Evolutionary conservation across 257 asterid genomes (phyloP), one percentile per base, ranked within the genome.

Genomic region (Catharanthus roseus): DNA sequence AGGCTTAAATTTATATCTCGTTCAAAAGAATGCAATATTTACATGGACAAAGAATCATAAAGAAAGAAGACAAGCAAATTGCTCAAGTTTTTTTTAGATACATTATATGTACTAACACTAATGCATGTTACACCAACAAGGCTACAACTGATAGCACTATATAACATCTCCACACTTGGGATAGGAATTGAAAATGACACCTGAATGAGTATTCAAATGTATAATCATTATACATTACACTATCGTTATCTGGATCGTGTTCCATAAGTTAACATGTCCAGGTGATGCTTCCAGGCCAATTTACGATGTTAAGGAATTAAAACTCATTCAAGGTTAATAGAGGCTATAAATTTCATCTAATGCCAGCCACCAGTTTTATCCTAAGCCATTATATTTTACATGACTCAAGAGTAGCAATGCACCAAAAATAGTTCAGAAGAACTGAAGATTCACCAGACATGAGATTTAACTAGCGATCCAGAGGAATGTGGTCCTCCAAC

Each of bases 41-140:
- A 12, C 29, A 53, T 2, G 19, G n/a, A 64, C n/a, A n/a, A 47
- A 72, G 54, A 47, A 53, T 57, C 72, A 73, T 28, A 39, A 15
- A 38, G 34, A 41, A 6, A 38, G 36, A 36, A 26, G n/a, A 65
- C 26, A 31, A 66, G 11, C 2, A 44, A 67, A 45, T 12, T 6
- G 38, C 13, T 21, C 8, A 16, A 8, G 15, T 47, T 19, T 38
- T 44, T 16, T 23, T 41, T 15, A 51, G 10, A n/a, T n/a, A n/a
- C n/a, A n/a, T n/a, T n/a, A 15, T 65, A 66, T 24, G 6, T 6
- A 16, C 24, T 44, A 1, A 41, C 42, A 67, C 18, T 29, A 60
- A 60, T 5, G 65, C 24, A 31, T 29, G 7, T 60, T 18, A 31
- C 29, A 31, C 33, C 39, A n/a, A n/a, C n/a, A n/a, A n/a, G n/a